A percentile compares a stretch with the other conserved stretches of the same genome.
Conservation (phyloP, 176 grass and related monocot genomes). For the Carex kokanica region DNA sequence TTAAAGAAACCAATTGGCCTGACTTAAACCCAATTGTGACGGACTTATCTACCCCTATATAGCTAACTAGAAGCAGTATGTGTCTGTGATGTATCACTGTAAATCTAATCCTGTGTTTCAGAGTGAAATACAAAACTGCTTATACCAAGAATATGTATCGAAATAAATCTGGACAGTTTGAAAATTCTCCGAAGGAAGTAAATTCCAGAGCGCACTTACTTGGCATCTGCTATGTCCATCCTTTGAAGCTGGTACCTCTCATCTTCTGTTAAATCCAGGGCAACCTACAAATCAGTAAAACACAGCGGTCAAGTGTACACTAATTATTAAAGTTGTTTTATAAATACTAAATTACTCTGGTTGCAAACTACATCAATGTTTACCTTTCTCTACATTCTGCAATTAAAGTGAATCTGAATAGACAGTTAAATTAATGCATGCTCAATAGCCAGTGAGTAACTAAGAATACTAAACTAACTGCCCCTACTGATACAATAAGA, state of each 20-base stretch:
- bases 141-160: background rate
- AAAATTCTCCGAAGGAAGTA: background rate
- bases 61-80: background rate
- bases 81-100: background rate
- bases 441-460: background rate
- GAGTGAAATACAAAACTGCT: background rate
- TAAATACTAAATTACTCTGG: background rate
- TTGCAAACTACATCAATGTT: background rate
- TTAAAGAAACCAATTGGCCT: background rate
- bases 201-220: conserved; percentile 34
- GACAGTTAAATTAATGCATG: background rate
- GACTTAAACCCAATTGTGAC: background rate
- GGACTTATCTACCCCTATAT: background rate
- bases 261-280: conserved; percentile 78
- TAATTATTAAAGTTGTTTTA: background rate
- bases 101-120: background rate
- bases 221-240: conserved; percentile 54
- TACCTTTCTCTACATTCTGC: background rate
- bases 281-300: conserved; percentile 40
- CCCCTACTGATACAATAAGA: background rate
- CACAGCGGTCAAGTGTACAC: background rate
- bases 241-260: conserved; percentile 64
- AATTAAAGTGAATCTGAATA: background rate
- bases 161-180: background rate
- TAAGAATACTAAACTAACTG: background rate